Evolutionary conservation across 2,329 filamentous ascomycete genomes (phyloP).

Genomic region (Neopestalotiopsis rosae): DNA sequence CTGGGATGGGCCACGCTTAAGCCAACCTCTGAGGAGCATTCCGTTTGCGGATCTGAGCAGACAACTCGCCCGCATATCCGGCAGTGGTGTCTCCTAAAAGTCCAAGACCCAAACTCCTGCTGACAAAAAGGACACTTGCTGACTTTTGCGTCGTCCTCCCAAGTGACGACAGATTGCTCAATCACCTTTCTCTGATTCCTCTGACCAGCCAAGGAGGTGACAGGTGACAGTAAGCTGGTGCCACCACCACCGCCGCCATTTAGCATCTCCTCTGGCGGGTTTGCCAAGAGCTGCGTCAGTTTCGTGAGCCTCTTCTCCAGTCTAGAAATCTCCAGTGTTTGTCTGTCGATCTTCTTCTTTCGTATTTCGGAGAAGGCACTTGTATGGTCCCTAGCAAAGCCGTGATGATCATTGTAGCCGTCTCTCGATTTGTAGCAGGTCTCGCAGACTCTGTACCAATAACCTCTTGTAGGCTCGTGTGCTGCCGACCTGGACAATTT

Average conservation of each 20-base stretch:
- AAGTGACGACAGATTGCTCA: slow-evolving; percentile 91
- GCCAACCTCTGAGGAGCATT: slow-evolving; percentile 83
- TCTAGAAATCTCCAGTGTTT: slow-evolving; percentile 85
- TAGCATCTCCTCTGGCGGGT: slow-evolving; percentile 70
- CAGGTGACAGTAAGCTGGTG: slow-evolving; percentile 63
- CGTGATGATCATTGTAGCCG: slow-evolving; percentile 90
- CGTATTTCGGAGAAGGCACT: slow-evolving; percentile 73
- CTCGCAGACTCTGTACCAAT: slow-evolving; percentile 96
- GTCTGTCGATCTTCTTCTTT: slow-evolving; percentile 79
- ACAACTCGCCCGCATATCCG: slow-evolving; percentile 92
- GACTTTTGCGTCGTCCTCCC: slow-evolving; percentile 90
- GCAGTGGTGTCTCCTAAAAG: slow-evolving; percentile 92
- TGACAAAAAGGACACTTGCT: slow-evolving; percentile 89
- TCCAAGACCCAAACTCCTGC: slow-evolving; percentile 93
- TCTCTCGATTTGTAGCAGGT: slow-evolving; percentile 98
- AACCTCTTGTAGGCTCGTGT: slow-evolving; percentile 87
- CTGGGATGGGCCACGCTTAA: slow-evolving; percentile 71
- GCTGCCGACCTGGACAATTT: slow-evolving; percentile 88
- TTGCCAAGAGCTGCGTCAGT: slow-evolving; percentile 82
- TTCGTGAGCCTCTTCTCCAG: slow-evolving; percentile 92
- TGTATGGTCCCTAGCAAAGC: slow-evolving; percentile 74
- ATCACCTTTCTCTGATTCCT: slow-evolving; percentile 79
- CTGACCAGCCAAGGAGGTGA: slow-evolving; percentile 67
- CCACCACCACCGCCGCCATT: slow-evolving; percentile 51
- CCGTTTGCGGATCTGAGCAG: slow-evolving; percentile 84